Evolutionary conservation across 176 grass and related monocot species (phyloP), one percentile per base, ranked within the genome.

Genomic region (Cocos nucifera): DNA sequence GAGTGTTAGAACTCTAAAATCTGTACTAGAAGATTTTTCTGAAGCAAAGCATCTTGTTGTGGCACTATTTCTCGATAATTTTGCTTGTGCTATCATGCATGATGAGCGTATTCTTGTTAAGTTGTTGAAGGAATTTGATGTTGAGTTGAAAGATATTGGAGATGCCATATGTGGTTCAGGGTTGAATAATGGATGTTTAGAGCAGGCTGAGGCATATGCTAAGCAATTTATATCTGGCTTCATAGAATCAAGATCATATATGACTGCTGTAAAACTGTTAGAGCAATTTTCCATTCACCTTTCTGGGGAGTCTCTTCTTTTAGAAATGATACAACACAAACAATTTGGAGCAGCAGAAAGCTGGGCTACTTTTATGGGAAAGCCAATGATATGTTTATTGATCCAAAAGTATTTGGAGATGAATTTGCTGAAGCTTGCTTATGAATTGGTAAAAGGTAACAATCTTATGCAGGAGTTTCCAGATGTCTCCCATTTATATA

Each of bases 371-470:
- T 90, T 90, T 73, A 87, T 84, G 77, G 91, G 91, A 17, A 89
- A 56, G 59, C 72, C 82, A 54, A 75, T 79, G 67, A 78, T 83
- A 57, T 80, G 73, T 76, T 87, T 83, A 22, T 59, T 90, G 55
- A 67, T 96, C 58, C 76, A 86, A 57, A 90, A 74, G 61, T 96
- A 90, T 66, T 51, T 87, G 53, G 73, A 76, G 59, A 70, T 80
- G 72, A 96, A 90, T 66, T 77, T 87, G 83, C 68, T 96, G 32
- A 96, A 96, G 80, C 82, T 72, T 30, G 91, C 91, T 6, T 87
- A 96, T 57, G 84, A 77, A 22, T 59, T 90, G 73, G 75, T 96
- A 32, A 96, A 90, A 72, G 76, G 78, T 64, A 59, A 90, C 55
- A 65, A 90, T 69, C 81, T 96, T 69, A 68, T 44, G 64, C 58